phyloP scores from a whole-genome alignment of 2,329 filamentous ascomycete genomes.

The Sarocladiaceae sp. region DNA sequence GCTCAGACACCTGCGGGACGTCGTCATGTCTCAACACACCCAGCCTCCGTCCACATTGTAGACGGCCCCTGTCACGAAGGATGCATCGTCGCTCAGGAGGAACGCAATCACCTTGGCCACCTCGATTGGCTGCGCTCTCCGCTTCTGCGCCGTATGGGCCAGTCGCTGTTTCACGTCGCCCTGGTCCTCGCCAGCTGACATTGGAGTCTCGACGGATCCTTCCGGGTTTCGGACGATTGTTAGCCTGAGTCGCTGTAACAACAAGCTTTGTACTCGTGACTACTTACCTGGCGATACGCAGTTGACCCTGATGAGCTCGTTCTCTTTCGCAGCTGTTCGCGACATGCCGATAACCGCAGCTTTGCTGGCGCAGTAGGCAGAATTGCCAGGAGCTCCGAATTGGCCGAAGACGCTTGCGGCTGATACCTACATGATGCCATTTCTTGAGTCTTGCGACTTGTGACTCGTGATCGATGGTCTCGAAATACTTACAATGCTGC shows the following conservation, averaged over 20 bases:
- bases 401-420: constrained; percentile 28
- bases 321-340: constrained; percentile 22
- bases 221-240: not conserved
- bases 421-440: constrained; percentile 15
- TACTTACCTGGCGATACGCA: constrained; percentile 19
- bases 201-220: constrained; percentile 34
- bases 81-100: constrained; percentile 18
- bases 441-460: not conserved
- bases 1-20: not conserved
- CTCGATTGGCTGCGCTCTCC: constrained; percentile 28
- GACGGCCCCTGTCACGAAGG: constrained; percentile 9
- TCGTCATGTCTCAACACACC: not conserved
- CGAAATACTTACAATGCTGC: constrained; percentile 18
- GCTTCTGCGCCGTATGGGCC: constrained; percentile 25
- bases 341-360: constrained; percentile 24
- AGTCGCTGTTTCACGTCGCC: constrained; percentile 16
- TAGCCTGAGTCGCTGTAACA: not conserved
- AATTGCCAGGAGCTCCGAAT: constrained; percentile 21
- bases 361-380: constrained; percentile 26
- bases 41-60: not conserved
- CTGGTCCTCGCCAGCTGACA: constrained; percentile 23
- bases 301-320: constrained; percentile 1
- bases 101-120: constrained; percentile 18
- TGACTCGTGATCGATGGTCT: not conserved
- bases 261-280: not conserved